Evolutionary conservation across 108 stramenopile genomes (phyloP).

Genomic region (Conticribra guillardii): DNA sequence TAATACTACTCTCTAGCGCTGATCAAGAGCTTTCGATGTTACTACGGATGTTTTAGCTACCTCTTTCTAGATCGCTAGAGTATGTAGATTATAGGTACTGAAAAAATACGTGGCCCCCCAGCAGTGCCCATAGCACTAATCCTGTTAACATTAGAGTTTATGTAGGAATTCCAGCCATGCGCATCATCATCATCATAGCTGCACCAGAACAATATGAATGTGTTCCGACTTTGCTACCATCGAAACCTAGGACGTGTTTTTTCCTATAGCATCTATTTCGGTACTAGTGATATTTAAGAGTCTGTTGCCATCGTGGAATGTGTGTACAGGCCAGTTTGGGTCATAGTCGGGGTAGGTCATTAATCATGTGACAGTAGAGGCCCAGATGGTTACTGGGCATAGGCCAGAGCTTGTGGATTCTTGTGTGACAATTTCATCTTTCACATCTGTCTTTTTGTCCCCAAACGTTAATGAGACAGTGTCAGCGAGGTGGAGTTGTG

Average conservation of each 20-base stretch:
- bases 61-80: too few relatives aligned
- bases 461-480: slow-evolving; percentile 5
- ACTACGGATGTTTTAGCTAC: too few relatives aligned
- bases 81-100: too few relatives aligned
- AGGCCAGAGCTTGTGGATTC: neutral
- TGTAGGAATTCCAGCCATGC: slow-evolving; percentile 3
- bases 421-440: slow-evolving; percentile 7
- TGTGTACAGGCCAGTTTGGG: slow-evolving; percentile 6
- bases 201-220: slow-evolving; percentile 19
- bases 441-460: slow-evolving; percentile 4
- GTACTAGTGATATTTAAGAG: neutral
- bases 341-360: slow-evolving; percentile 13
- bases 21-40: too few relatives aligned
- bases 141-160: too few relatives aligned
- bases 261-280: slow-evolving; percentile 17
- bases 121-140: too few relatives aligned
- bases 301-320: slow-evolving; percentile 5
- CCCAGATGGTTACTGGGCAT: slow-evolving; percentile 9
- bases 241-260: slow-evolving; percentile 13
- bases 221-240: slow-evolving; percentile 17
- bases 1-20: too few relatives aligned
- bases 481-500: slow-evolving; percentile 1
- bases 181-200: slow-evolving; percentile 42
- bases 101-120: too few relatives aligned
- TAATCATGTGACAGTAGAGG: neutral